Percentiles rank a stretch among this genome's conserved stretches.
Evolutionary conservation across 306 rosid genomes (phyloP).

Genomic region (Senna siamea): DNA sequence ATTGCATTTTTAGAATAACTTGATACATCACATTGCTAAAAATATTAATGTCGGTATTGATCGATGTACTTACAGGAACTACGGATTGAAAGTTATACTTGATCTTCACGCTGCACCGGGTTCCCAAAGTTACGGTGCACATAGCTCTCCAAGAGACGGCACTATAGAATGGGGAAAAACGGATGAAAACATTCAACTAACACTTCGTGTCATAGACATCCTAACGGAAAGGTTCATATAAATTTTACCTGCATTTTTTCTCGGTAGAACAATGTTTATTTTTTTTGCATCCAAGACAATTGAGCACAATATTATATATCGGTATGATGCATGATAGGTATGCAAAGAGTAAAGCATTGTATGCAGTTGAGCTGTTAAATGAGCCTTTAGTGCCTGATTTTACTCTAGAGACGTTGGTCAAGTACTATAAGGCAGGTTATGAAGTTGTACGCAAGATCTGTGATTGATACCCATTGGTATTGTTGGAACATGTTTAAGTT

Average conservation of each 20-base stretch:
- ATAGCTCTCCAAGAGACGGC: conserved; percentile 70
- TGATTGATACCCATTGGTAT: conserved; percentile 76
- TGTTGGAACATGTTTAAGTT: no score
- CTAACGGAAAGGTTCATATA: conserved; percentile 62
- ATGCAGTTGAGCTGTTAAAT: conserved; percentile 74
- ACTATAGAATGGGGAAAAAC: conserved; percentile 73
- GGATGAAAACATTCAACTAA: conserved; percentile 57
- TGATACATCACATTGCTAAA: not conserved
- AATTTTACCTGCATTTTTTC: not conserved
- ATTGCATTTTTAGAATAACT: not conserved
- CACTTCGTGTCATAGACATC: conserved; percentile 69
- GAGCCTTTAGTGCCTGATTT: conserved; percentile 70
- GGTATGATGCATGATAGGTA: conserved; percentile 44
- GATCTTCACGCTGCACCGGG: conserved; percentile 88
- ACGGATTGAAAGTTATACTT: conserved; percentile 64
- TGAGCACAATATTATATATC: not conserved
- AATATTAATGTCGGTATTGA: no score
- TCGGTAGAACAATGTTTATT: no score
- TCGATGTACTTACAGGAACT: conserved; percentile 57
- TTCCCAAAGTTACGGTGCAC: conserved; percentile 72
- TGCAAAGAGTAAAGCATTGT: conserved; percentile 56
- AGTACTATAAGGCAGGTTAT: conserved; percentile 68
- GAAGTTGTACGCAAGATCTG: conserved; percentile 61
- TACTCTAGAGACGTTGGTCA: conserved; percentile 50
- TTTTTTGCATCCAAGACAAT: not conserved